These are phyloP conservation scores for Diphasiastrum complanatum DNA, from an alignment of 83 land plant genomes.

Conservation along the genomic window DNA sequence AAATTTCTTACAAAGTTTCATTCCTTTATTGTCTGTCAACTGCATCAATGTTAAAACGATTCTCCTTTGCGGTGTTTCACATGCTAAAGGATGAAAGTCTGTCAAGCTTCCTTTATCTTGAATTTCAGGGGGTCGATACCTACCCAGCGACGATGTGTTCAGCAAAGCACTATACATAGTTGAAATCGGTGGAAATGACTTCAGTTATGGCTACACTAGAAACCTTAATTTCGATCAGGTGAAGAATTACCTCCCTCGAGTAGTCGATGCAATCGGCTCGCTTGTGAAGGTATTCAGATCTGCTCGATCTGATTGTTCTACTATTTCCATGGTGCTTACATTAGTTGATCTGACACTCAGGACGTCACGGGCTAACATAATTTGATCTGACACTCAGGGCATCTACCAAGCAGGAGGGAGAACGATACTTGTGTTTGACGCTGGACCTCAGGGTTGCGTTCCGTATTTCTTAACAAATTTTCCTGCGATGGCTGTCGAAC, in stretches of 20 bases:
- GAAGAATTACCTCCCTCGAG: neutral
- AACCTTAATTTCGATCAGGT: neutral
- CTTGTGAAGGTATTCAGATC: neutral
- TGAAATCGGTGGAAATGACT: slow-evolving; percentile 4
- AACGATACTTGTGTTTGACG: neutral
- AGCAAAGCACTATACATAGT: slow-evolving; percentile 1
- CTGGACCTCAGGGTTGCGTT: slow-evolving; percentile 4
- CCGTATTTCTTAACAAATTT: slow-evolving; percentile 4
- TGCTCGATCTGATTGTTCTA: too few relatives aligned
- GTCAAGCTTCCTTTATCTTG: too few relatives aligned
- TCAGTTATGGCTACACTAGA: slow-evolving; percentile 6
- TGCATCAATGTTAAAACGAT: too few relatives aligned
- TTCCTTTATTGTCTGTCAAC: too few relatives aligned
- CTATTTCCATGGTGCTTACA: too few relatives aligned
- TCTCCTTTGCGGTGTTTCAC: too few relatives aligned
- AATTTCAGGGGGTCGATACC: too few relatives aligned
- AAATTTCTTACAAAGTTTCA: too few relatives aligned
- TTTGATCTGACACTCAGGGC: slow-evolving; percentile 1
- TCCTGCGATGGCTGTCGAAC: neutral
- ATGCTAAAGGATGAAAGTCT: too few relatives aligned
- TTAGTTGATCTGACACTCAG: too few relatives aligned
- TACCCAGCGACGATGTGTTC: neutral
- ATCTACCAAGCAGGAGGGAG: slow-evolving; percentile 1
- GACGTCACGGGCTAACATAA: too few relatives aligned
- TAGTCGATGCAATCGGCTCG: neutral